Conservation (phyloP, 306 rosid species). For the Quercus rubra region DNA sequence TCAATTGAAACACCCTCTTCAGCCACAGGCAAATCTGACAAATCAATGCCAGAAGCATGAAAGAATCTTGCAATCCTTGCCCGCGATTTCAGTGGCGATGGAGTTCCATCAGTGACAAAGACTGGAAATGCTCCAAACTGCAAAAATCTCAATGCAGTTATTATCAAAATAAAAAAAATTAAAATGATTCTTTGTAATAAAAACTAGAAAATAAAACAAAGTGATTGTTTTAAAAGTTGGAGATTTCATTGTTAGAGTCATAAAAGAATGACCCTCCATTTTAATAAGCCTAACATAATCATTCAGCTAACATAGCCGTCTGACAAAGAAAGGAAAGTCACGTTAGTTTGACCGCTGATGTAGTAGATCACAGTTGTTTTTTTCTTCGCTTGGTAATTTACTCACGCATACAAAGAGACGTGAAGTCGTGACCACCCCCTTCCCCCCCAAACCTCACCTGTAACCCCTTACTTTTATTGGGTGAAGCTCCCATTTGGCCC, state of each 20-base stretch:
- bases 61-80: slow-evolving; percentile 69
- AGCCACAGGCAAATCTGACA: slow-evolving; percentile 45
- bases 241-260: neutral
- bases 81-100: slow-evolving; percentile 69
- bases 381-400: too few species aligned
- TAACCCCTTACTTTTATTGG: too few species aligned
- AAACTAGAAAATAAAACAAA: neutral
- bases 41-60: slow-evolving; percentile 62
- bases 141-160: slow-evolving; percentile 20
- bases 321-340: neutral
- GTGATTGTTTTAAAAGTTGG: neutral
- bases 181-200: neutral
- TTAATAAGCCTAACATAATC: neutral
- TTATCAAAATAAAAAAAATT: neutral
- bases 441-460: too few species aligned
- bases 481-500: too few species aligned
- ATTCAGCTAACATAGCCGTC: neutral
- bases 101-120: slow-evolving; percentile 81
- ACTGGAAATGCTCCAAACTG: slow-evolving; percentile 93
- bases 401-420: too few species aligned
- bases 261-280: neutral
- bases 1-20: slow-evolving; percentile 62
- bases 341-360: too few species aligned
- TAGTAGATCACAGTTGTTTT: too few species aligned
- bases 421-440: too few species aligned